Evolutionary conservation across 176 grass and related monocot genomes (phyloP).

Genomic region (Tillandsia leiboldiana): DNA sequence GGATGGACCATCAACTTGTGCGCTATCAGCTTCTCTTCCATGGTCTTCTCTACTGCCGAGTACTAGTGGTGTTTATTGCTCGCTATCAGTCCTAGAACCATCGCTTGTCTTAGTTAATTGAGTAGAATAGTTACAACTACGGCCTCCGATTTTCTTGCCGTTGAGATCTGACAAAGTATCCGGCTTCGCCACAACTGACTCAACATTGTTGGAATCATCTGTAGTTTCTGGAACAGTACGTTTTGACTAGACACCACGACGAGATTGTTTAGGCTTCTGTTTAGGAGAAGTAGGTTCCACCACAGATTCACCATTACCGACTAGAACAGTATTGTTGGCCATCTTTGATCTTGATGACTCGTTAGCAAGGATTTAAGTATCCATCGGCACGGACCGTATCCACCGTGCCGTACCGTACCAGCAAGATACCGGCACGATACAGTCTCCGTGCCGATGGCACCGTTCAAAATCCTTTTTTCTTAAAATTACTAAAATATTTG

Average conservation of each 20-base stretch:
- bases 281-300: conserved; percentile 46
- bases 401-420: too few relatives aligned
- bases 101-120: background rate
- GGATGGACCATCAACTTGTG: background rate
- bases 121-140: background rate
- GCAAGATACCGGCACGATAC: too few relatives aligned
- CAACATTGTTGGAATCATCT: background rate
- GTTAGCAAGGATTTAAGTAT: too few relatives aligned
- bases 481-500: too few relatives aligned
- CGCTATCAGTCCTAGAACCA: background rate
- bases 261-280: conserved; percentile 44
- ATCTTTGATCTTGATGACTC: conserved; percentile 17
- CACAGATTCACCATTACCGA: conserved; percentile 38
- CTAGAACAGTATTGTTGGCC: conserved; percentile 28
- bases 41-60: background rate
- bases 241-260: background rate
- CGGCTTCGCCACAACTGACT: background rate
- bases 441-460: too few relatives aligned
- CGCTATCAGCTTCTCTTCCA: background rate
- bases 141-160: background rate
- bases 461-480: too few relatives aligned
- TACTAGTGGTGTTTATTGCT: background rate
- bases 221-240: conserved; percentile 18
- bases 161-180: background rate
- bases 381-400: too few relatives aligned